A percentile compares a stretch with the other conserved stretches of the same genome.
These are phyloP conservation scores for Trichophyton simii DNA, from an alignment of 2,329 filamentous ascomycete genomes.

Conservation along the genomic window DNA sequence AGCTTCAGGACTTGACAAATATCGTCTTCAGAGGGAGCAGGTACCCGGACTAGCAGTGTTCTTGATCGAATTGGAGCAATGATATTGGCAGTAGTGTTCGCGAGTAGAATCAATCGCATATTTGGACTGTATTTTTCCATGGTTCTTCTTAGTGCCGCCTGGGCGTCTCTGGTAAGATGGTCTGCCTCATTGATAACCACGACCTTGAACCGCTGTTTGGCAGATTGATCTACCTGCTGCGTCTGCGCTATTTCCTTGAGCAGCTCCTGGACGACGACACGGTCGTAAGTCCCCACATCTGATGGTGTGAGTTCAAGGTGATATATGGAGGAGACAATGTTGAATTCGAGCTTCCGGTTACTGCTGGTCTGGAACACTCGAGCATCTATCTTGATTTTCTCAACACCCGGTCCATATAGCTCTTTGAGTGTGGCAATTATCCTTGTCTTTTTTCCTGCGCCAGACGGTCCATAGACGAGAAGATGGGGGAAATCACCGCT, in stretches of 20 bases:
- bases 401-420: constrained; percentile 88
- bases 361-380: constrained; percentile 90
- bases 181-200: constrained; percentile 99
- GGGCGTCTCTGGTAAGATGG: constrained; percentile 82
- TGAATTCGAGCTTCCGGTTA: constrained; percentile 98
- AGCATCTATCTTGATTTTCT: constrained; percentile 99
- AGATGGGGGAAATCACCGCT: constrained; percentile 96
- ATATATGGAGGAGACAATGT: constrained; percentile 93
- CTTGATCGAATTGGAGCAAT: constrained; percentile 94
- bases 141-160: constrained; percentile 83
- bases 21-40: constrained; percentile 73
- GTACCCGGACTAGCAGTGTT: constrained; percentile 80
- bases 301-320: constrained; percentile 97
- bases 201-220: constrained; percentile 90
- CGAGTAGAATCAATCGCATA: constrained; percentile 75
- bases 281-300: constrained; percentile 90
- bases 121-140: constrained; percentile 99
- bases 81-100: constrained; percentile 95
- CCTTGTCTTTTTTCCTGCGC: constrained; percentile 93
- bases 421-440: constrained; percentile 93
- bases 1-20: constrained; percentile 63
- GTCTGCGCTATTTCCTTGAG: constrained; percentile 97
- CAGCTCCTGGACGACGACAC: constrained; percentile 89
- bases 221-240: constrained; percentile 89
- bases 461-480: constrained; percentile 90